Conservation (phyloP, 2,329 filamentous ascomycete species). For the Aspergillus sojae region DNA sequence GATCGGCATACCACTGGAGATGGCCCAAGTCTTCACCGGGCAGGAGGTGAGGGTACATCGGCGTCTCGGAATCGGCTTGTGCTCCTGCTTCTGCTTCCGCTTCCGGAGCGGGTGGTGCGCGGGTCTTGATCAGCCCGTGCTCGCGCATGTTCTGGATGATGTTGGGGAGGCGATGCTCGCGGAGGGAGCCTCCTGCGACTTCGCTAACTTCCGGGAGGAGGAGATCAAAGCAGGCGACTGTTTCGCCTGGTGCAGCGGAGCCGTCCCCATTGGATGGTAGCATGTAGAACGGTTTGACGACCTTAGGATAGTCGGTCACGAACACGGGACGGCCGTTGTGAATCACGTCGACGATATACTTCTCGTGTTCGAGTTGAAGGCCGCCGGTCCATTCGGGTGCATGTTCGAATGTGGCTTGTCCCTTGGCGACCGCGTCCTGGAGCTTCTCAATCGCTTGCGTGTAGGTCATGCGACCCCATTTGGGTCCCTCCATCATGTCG, state of each 20-base stretch:
- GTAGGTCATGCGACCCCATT: conserved; percentile 85
- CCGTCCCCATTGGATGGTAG: conserved; percentile 50
- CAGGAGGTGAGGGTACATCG: conserved; percentile 39
- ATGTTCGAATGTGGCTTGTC: conserved; percentile 63
- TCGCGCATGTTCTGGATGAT: conserved; percentile 71
- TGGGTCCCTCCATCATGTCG: conserved; percentile 57
- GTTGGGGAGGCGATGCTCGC: conserved; percentile 73
- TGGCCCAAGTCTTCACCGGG: conserved; percentile 48
- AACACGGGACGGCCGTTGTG: conserved; percentile 74
- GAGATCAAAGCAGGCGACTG: conserved; percentile 88
- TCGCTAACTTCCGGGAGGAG: conserved; percentile 84
- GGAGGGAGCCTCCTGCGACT: conserved; percentile 84
- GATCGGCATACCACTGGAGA: conserved; percentile 84
- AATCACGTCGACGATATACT: conserved; percentile 72
- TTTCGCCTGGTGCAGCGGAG: conserved; percentile 42
- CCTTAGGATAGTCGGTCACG: conserved; percentile 87
- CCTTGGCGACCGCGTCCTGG: conserved; percentile 56
- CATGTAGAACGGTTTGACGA: conserved; percentile 94
- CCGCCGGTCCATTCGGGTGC: conserved; percentile 71
- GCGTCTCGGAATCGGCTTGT: conserved; percentile 23
- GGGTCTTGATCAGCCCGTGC: conserved; percentile 60
- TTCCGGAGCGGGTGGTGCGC: conserved; percentile 1
- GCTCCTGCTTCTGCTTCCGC: neutral
- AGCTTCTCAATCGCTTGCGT: conserved; percentile 73
- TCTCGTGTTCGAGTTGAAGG: conserved; percentile 90